phyloP scores from a whole-genome alignment of 768 basidiomycete genomes.

The Mycena maculata region DNA sequence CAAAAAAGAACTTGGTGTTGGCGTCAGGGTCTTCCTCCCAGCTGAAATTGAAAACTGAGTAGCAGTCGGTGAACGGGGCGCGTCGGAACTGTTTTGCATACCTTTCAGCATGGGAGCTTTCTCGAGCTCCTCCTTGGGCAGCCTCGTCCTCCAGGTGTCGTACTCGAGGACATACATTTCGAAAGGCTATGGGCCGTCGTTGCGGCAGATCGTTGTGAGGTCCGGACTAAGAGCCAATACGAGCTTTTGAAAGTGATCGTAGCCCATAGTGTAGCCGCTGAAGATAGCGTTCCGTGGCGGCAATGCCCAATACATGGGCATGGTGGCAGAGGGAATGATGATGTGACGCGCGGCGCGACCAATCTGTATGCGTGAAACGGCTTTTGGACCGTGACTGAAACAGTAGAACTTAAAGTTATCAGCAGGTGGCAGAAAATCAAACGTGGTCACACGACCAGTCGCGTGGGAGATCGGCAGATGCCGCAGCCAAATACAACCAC shows the following conservation, averaged over 20 bases:
- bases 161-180: not conserved
- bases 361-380: too few species aligned
- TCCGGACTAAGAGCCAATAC: not conserved
- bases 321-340: too few species aligned
- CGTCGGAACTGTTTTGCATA: not conserved
- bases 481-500: too few species aligned
- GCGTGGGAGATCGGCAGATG: too few species aligned
- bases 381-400: too few species aligned
- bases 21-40: not conserved
- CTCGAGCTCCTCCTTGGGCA: not conserved
- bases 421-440: too few species aligned
- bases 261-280: slow-evolving; percentile 3
- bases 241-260: not conserved
- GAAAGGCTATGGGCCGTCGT: not conserved
- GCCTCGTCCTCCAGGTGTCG: not conserved
- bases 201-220: not conserved
- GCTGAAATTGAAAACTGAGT: not conserved
- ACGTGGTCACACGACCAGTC: too few species aligned
- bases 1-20: slow-evolving; percentile 3
- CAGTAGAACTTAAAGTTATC: too few species aligned
- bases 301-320: not conserved
- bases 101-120: slow-evolving; percentile 1
- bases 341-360: too few species aligned
- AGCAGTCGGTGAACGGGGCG: not conserved
- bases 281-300: not conserved